Percentiles rank a stretch among this genome's conserved stretches.
Conservation (phyloP, 768 basidiomycete species). For the Candolleomyces aberdarensis region DNA sequence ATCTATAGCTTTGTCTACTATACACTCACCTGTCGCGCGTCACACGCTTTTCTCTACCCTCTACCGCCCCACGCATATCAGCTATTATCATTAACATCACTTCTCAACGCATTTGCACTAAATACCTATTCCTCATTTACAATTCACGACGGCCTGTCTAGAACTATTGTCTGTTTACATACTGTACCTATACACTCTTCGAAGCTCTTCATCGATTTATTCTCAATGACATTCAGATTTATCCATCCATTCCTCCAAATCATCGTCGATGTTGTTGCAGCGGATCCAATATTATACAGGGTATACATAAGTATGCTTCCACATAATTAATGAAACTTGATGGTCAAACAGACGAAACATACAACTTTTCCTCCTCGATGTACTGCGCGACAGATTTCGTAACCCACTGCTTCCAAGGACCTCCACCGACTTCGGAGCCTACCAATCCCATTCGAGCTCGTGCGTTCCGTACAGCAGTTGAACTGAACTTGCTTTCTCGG, state of each 20-base stretch:
- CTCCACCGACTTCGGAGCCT: constrained; percentile 17
- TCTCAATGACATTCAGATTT: no score
- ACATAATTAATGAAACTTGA: no score
- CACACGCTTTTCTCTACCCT: no score
- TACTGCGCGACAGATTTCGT: constrained; percentile 46
- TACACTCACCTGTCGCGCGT: no score
- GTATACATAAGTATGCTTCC: no score
- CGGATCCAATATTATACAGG: background rate
- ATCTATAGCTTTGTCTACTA: no score
- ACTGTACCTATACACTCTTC: background rate
- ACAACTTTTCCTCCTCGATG: constrained; percentile 46
- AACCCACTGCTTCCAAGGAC: constrained; percentile 47
- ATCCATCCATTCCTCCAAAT: background rate
- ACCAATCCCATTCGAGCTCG: constrained; percentile 26
- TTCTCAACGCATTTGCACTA: no score
- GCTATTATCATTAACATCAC: no score
- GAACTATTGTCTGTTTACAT: background rate
- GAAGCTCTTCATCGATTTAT: no score
- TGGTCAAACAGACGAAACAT: constrained; percentile 19
- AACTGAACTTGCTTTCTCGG: constrained; percentile 59
- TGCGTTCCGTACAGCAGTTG: constrained; percentile 58
- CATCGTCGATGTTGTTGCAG: background rate
- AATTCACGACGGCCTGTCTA: background rate
- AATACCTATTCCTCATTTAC: no score
- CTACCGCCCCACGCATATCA: no score